phyloP scores from a whole-genome alignment of 2,329 filamentous ascomycete species.

The Diaporthe humulicola region DNA sequence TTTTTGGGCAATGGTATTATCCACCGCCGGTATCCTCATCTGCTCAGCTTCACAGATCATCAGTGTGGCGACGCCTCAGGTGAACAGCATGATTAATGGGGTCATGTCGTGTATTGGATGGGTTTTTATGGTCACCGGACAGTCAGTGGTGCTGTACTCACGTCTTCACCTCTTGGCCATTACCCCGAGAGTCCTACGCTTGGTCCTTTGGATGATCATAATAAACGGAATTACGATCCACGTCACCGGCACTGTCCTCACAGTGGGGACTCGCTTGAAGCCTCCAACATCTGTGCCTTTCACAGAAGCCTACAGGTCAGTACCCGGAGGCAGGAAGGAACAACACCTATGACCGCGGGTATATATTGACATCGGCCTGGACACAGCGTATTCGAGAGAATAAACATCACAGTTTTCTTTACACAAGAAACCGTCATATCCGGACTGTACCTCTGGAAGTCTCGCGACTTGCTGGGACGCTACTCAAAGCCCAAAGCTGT shows the following conservation, averaged over 20 bases:
- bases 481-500: slow-evolving; percentile 42
- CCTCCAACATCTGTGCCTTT: not conserved
- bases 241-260: slow-evolving; percentile 63
- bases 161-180: slow-evolving; percentile 66
- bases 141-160: slow-evolving; percentile 69
- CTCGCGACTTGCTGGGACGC: slow-evolving; percentile 56
- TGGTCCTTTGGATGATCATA: slow-evolving; percentile 65
- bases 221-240: slow-evolving; percentile 61
- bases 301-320: slow-evolving; percentile 2
- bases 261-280: slow-evolving; percentile 55
- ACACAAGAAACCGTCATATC: slow-evolving; percentile 62
- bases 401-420: slow-evolving; percentile 63
- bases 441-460: slow-evolving; percentile 58
- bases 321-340: not conserved
- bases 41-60: slow-evolving; percentile 20
- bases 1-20: slow-evolving; percentile 26
- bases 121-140: slow-evolving; percentile 68
- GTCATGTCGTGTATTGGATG: slow-evolving; percentile 55
- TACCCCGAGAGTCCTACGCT: slow-evolving; percentile 57
- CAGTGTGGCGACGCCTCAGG: not conserved
- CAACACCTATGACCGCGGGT: not conserved
- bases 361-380: slow-evolving; percentile 46
- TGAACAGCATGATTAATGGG: not conserved
- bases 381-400: slow-evolving; percentile 59
- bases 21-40: slow-evolving; percentile 21